Evolutionary conservation across 768 basidiomycete genomes (phyloP), one percentile per base, ranked within the genome.

Genomic region (Podaxis carcinomalis): DNA sequence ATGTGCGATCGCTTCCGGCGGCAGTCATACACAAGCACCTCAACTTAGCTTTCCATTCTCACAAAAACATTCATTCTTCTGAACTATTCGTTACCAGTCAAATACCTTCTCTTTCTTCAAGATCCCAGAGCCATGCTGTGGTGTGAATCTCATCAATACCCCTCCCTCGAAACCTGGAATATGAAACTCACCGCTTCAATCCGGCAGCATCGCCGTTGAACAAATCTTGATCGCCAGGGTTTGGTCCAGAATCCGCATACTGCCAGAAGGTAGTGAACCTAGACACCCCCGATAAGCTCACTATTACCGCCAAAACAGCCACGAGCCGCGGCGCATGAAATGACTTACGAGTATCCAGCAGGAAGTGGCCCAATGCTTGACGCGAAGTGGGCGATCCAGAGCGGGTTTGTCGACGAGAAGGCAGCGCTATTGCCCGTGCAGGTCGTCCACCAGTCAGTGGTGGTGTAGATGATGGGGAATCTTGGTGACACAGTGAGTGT

Each of bases 371-470:
- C 85, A 16, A 82, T 70, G 27, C 69, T 64, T 5, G 83, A 80
- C 2, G 81, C 69, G 51, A 77, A 87, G 28, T 74, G 70, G 1
- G 88, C 86, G 49, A 88, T 77, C 85, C 84, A 88, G 1, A 89
- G 73, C 1, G 86, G 84, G 68, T 81, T 86, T 53, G 73, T 79
- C 2, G 66, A 57, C 0, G 68, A 77, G 63, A 89, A 89, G 4
- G 71, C 72, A 14, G 75, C 71, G 56, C 78, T 83, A 68, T 86
- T 83, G 0, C 82, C 85, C 2, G 88, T 89, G 69, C 88, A 89
- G 7, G 76, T 78, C 13, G 66, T 81, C 87, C 87, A 89, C 88
- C 87, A 89, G 68, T 81, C 74, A 4, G 84, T 86, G 3, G 82
- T 85, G 37, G 83, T 83, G 64, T 88, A 88, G 57, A 62, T 64